Percentiles rank a stretch among this genome's conserved stretches.
Conservation (phyloP, 495 filamentous ascomycete species). For the Coniosporium apollinis region DNA sequence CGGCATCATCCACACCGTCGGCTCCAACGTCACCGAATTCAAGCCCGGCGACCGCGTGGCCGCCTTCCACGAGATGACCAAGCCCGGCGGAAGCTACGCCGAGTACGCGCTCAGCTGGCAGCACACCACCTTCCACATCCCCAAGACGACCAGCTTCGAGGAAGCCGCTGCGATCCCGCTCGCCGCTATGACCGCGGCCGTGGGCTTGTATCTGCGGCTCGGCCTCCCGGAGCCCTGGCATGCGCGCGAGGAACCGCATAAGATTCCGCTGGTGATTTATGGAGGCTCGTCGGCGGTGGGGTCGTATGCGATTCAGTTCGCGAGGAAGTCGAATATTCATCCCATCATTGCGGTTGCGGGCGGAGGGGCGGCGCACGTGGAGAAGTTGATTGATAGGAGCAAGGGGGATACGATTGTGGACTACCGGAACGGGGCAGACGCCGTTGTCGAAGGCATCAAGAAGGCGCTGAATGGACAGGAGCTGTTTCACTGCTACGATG, state of each 20-base stretch:
- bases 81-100: slow-evolving; percentile 43
- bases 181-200: slow-evolving; percentile 55
- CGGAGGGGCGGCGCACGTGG: slow-evolving; percentile 35
- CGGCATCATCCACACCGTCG: slow-evolving; percentile 46
- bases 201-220: slow-evolving; percentile 43
- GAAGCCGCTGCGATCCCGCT: slow-evolving; percentile 58
- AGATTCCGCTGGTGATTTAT: slow-evolving; percentile 48
- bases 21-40: slow-evolving; percentile 43
- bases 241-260: slow-evolving; percentile 23
- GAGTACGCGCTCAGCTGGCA: slow-evolving; percentile 52
- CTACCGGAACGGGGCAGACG: slow-evolving; percentile 45
- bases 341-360: slow-evolving; percentile 59
- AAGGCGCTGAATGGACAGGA: slow-evolving; percentile 26
- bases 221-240: slow-evolving; percentile 49
- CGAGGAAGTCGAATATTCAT: slow-evolving; percentile 49
- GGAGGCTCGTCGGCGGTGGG: slow-evolving; percentile 53
- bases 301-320: slow-evolving; percentile 50
- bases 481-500: slow-evolving; percentile 39
- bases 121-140: slow-evolving; percentile 54
- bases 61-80: slow-evolving; percentile 47
- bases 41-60: slow-evolving; percentile 51
- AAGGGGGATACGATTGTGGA: slow-evolving; percentile 59
- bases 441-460: slow-evolving; percentile 33
- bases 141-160: slow-evolving; percentile 47
- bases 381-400: slow-evolving; percentile 37